Percentiles rank a stretch among this genome's conserved stretches.
Evolutionary conservation across 257 asterid genomes (phyloP).

Genomic region (Thymus quinquecostatus): DNA sequence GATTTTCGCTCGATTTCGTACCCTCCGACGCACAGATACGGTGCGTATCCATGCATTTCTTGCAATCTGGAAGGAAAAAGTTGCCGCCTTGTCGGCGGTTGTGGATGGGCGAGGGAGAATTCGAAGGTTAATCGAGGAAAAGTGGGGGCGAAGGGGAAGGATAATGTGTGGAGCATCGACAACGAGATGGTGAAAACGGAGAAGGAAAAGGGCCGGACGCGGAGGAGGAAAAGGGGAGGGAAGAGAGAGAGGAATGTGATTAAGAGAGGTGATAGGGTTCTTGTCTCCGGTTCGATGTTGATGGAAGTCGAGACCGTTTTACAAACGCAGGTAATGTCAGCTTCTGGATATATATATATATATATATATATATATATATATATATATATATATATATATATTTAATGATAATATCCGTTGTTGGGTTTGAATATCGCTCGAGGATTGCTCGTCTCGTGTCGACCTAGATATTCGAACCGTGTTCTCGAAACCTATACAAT

Average conservation of each 20-base stretch:
- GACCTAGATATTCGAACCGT: not conserved
- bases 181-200: constrained; percentile 60
- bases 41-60: constrained; percentile 48
- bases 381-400: no score
- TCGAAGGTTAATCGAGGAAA: constrained; percentile 33
- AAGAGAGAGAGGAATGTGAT: constrained; percentile 53
- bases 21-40: constrained; percentile 34
- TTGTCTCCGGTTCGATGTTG: constrained; percentile 83
- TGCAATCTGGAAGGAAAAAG: constrained; percentile 44
- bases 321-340: constrained; percentile 78
- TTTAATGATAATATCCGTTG: not conserved
- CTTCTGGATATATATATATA: no score
- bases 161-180: constrained; percentile 93
- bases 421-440: not conserved
- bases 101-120: constrained; percentile 30
- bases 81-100: constrained; percentile 9
- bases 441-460: not conserved
- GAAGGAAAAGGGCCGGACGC: constrained; percentile 44
- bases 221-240: constrained; percentile 59
- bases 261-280: constrained; percentile 57
- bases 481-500: not conserved
- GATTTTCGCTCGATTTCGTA: constrained; percentile 29
- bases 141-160: constrained; percentile 68
- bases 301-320: constrained; percentile 84
- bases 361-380: no score